Percentiles rank a stretch among this genome's conserved stretches.
phyloP scores from a whole-genome alignment of 2,329 filamentous ascomycete genomes.

The Rhytidhysteron rufulum region DNA sequence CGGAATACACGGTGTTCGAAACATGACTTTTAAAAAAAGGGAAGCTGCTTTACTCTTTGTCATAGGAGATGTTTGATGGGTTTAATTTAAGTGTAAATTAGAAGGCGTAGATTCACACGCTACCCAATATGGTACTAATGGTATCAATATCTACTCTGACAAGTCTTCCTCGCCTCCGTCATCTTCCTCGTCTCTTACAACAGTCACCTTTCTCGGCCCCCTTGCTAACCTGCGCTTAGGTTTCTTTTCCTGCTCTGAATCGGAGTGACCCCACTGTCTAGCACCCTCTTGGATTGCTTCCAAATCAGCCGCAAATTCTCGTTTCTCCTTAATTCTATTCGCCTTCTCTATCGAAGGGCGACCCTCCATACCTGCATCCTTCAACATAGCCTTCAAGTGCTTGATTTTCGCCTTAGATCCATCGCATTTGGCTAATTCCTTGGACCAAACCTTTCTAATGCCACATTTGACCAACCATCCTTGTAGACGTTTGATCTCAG shows the following conservation, averaged over 20 bases:
- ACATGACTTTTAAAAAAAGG: neutral
- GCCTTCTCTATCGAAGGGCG: conserved; percentile 84
- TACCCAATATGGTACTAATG: too few species aligned
- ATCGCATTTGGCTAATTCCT: conserved; percentile 73
- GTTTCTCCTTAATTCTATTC: conserved; percentile 77
- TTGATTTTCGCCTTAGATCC: conserved; percentile 75
- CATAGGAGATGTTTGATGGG: too few species aligned
- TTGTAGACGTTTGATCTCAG: conserved; percentile 84
- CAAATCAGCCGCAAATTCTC: conserved; percentile 80
- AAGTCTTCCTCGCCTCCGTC: conserved; percentile 20
- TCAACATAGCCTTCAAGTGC: conserved; percentile 74
- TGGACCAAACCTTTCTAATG: conserved; percentile 85
- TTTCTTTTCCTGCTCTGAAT: conserved; percentile 21
- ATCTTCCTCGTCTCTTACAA: conserved; percentile 14
- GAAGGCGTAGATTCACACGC: too few species aligned
- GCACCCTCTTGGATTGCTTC: conserved; percentile 82
- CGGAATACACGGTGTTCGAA: neutral
- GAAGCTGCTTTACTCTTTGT: too few species aligned
- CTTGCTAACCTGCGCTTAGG: conserved; percentile 19
- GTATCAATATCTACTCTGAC: conserved; percentile 12
- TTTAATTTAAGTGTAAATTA: too few species aligned
- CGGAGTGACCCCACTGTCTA: conserved; percentile 64
- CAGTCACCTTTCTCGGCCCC: conserved; percentile 16
- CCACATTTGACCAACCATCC: conserved; percentile 85
- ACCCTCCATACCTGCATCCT: conserved; percentile 81